Evolutionary conservation across 1,284 basidiomycete genomes (phyloP).

Genomic region (Schizophyllum amplum): DNA sequence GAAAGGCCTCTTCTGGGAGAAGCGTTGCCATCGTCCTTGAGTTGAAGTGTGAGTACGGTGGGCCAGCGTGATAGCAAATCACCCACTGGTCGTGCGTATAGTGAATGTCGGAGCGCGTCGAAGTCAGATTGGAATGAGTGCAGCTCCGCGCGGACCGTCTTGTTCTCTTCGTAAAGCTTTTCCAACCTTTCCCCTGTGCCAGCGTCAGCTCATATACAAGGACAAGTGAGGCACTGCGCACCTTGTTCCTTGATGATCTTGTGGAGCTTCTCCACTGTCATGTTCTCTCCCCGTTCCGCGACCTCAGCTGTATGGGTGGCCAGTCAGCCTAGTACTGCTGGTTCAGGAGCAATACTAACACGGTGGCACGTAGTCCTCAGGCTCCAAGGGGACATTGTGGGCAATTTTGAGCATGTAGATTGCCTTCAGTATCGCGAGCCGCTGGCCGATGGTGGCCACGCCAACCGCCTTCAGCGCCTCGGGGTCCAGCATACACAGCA

Average conservation of each 20-base stretch:
- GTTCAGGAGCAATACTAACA: constrained; percentile 45
- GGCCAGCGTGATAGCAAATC: neutral
- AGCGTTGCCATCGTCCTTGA: constrained; percentile 39
- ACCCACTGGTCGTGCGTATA: constrained; percentile 27
- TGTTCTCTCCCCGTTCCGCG: constrained; percentile 48
- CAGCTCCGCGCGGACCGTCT: constrained; percentile 51
- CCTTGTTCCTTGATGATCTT: constrained; percentile 72
- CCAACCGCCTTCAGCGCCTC: constrained; percentile 82
- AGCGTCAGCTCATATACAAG: constrained; percentile 7
- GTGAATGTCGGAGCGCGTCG: constrained; percentile 33
- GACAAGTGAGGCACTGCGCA: constrained; percentile 25
- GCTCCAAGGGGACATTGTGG: constrained; percentile 75
- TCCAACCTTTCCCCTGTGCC: constrained; percentile 58
- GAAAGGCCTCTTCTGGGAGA: constrained; percentile 56
- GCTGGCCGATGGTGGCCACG: constrained; percentile 78
- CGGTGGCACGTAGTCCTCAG: constrained; percentile 85
- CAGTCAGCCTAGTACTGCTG: constrained; percentile 8
- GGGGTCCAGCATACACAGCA: constrained; percentile 74
- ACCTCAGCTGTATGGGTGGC: constrained; percentile 53
- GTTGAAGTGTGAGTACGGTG: neutral
- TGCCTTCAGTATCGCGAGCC: constrained; percentile 81
- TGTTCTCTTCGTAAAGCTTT: constrained; percentile 70
- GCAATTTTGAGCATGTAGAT: constrained; percentile 84
- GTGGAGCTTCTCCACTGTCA: constrained; percentile 63
- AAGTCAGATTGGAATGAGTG: constrained; percentile 62